phyloP scores from a whole-genome alignment of 139 green algal species.

The Desmodesmus armatus region DNA sequence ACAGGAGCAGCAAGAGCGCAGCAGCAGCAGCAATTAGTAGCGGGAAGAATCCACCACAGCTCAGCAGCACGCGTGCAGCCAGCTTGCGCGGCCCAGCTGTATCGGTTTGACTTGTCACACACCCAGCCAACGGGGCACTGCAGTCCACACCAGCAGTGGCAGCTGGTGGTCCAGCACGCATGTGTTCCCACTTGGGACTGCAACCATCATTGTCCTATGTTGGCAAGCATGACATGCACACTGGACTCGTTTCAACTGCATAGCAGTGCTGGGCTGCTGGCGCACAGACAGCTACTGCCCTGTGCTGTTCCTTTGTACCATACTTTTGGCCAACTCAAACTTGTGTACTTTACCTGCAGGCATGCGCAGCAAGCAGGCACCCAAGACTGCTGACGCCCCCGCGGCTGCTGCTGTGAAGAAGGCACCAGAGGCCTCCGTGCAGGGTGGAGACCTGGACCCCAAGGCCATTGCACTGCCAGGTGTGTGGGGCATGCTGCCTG shows the following conservation, averaged over 20 bases:
- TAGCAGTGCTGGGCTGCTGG: neutral
- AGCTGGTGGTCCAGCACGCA: neutral
- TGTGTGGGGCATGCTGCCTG: too few relatives aligned
- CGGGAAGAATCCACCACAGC: too few relatives aligned
- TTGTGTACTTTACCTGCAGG: slow-evolving; percentile 18
- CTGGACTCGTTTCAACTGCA: neutral
- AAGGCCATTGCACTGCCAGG: slow-evolving; percentile 34
- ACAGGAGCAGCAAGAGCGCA: too few relatives aligned
- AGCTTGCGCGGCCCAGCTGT: too few relatives aligned
- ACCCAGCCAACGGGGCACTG: neutral
- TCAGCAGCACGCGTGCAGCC: too few relatives aligned
- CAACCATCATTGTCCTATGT: neutral
- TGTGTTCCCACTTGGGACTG: neutral
- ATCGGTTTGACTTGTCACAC: too few relatives aligned
- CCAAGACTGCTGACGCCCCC: neutral
- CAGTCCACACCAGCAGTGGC: neutral
- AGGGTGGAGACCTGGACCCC: slow-evolving; percentile 38
- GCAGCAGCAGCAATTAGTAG: too few relatives aligned
- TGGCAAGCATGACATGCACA: neutral
- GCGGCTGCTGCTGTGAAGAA: slow-evolving; percentile 24
- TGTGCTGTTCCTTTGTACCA: slow-evolving; percentile 1
- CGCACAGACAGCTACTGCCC: neutral
- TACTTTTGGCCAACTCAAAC: too few relatives aligned
- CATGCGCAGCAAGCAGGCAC: slow-evolving; percentile 20
- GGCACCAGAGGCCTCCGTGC: neutral